Conservation (phyloP, 1,284 basidiomycete species). For the Heterobasidion annosum region DNA sequence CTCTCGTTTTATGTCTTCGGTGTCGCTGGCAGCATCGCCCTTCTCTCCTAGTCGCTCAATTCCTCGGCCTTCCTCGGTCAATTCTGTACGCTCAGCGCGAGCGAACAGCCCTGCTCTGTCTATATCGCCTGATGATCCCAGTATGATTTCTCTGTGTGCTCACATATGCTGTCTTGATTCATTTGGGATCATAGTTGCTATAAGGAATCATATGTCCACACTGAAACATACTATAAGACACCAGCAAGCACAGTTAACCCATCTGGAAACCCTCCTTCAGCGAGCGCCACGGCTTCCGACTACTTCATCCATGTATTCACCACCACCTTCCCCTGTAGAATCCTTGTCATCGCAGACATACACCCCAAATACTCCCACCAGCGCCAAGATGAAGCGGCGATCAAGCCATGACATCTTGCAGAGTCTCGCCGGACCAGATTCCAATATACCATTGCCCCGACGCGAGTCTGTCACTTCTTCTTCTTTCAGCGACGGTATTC, state of each 20-base stretch:
- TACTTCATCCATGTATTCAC: slow-evolving; percentile 31
- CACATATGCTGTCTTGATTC: not conserved
- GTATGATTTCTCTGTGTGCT: slow-evolving; percentile 26
- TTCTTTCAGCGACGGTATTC: slow-evolving; percentile 35
- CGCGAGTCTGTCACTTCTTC: slow-evolving; percentile 24
- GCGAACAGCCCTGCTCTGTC: slow-evolving; percentile 43
- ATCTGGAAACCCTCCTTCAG: slow-evolving; percentile 54
- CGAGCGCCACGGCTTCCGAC: slow-evolving; percentile 46
- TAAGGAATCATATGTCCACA: slow-evolving; percentile 66
- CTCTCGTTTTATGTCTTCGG: slow-evolving; percentile 5
- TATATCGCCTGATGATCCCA: slow-evolving; percentile 40
- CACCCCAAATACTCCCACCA: slow-evolving; percentile 17
- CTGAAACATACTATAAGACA: slow-evolving; percentile 71
- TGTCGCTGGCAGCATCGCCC: slow-evolving; percentile 2
- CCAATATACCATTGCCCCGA: slow-evolving; percentile 57
- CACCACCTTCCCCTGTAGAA: slow-evolving; percentile 22
- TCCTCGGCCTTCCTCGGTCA: slow-evolving; percentile 49
- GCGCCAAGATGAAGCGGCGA: slow-evolving; percentile 41
- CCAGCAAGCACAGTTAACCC: slow-evolving; percentile 64
- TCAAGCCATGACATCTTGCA: slow-evolving; percentile 67
- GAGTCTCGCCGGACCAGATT: slow-evolving; percentile 64
- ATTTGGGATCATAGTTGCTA: slow-evolving; percentile 36
- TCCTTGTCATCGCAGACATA: slow-evolving; percentile 25
- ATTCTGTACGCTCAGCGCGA: slow-evolving; percentile 41
- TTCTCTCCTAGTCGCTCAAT: slow-evolving; percentile 26